These are phyloP conservation scores for Teratosphaeria viscida DNA, from an alignment of 2,329 filamentous ascomycete species.

Conservation along the genomic window DNA sequence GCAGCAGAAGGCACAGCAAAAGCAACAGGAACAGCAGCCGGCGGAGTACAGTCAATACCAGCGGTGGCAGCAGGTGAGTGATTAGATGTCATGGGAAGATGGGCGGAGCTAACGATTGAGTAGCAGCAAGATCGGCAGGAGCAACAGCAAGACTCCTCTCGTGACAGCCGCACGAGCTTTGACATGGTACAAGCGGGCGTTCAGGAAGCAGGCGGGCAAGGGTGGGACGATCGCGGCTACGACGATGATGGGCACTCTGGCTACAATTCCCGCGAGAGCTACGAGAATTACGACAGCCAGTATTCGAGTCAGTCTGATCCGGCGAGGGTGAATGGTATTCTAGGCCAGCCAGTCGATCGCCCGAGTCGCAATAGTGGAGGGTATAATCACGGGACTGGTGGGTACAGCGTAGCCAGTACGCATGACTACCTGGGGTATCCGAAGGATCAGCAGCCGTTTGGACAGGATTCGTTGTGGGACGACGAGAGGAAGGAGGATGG, in stretches of 20 bases:
- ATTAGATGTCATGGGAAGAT: neutral
- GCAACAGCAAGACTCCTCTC: slow-evolving; percentile 1
- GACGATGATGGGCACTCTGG: slow-evolving; percentile 10
- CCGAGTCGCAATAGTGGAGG: neutral
- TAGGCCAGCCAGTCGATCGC: neutral
- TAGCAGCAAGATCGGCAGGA: slow-evolving; percentile 24
- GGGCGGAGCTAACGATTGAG: neutral
- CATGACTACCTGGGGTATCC: slow-evolving; percentile 27
- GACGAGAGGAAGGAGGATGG: slow-evolving; percentile 18
- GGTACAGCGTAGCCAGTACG: slow-evolving; percentile 24
- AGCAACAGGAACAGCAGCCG: slow-evolving; percentile 23
- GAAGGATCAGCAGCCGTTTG: slow-evolving; percentile 18
- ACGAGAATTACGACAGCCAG: slow-evolving; percentile 13
- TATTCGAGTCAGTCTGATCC: slow-evolving; percentile 2
- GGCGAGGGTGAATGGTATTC: slow-evolving; percentile 10
- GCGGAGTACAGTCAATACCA: slow-evolving; percentile 28
- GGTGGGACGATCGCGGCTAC: slow-evolving; percentile 8
- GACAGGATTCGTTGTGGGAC: slow-evolving; percentile 20
- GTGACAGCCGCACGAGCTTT: slow-evolving; percentile 1
- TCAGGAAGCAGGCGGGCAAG: slow-evolving; percentile 8
- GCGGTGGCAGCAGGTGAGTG: slow-evolving; percentile 28
- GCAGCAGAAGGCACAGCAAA: slow-evolving; percentile 31
- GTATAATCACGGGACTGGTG: slow-evolving; percentile 2
- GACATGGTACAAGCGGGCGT: slow-evolving; percentile 5
- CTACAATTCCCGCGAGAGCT: slow-evolving; percentile 12